Base-by-base conservation (phyloP, 202 grass and related monocot genomes). In the Digitaria exilis region DNA sequence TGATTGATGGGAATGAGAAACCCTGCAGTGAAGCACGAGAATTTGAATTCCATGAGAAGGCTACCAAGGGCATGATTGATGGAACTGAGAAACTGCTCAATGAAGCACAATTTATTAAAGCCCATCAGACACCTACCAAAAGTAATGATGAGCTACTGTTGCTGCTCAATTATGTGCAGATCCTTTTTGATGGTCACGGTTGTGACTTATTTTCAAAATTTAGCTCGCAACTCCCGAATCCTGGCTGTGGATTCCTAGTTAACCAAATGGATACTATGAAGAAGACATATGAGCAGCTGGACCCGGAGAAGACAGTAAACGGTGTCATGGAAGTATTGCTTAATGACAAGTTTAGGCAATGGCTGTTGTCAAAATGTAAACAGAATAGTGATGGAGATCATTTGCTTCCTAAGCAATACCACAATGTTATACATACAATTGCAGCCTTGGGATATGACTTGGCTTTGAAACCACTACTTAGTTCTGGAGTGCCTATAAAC, bases 401-500 rank as follows among this genome's bases (percentile, higher is more conserved):
- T 79, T 57, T 86, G 16, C 77, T 96, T 75, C 89, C 91, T 65
- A 96, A 80, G 78, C 67, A 90, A 82, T 89, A 92, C 74, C 86
- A 94, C 35, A 54, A 83, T 80, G 51, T 94, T 71, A 90, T 96
- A 90, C 96, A 99, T 82, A 87, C 73, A 56, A 83, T 96, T 80
- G 88, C 96, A 25, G 93, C 91, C 75, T 80, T 92, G 85, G 96
- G 96, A 67, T 99, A 89, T 64, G 67, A 84, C 42, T 94, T 86
- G 78, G 89, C 83, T 49, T 88, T 98, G 81, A 71, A 86, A 13
- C 82, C 83, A 62, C 75, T 98, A 31, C 84, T 98, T 83, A 85
- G n/a, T 81, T 89, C 85, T 43, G 87, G 89, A 28, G 83, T 98
- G 32, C 80, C 80, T 87, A 74, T 99, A 90, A 99, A 99, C 67